Evolutionary conservation across 1,284 basidiomycete genomes (phyloP).

Genomic region (Ceratobasidium sp.): DNA sequence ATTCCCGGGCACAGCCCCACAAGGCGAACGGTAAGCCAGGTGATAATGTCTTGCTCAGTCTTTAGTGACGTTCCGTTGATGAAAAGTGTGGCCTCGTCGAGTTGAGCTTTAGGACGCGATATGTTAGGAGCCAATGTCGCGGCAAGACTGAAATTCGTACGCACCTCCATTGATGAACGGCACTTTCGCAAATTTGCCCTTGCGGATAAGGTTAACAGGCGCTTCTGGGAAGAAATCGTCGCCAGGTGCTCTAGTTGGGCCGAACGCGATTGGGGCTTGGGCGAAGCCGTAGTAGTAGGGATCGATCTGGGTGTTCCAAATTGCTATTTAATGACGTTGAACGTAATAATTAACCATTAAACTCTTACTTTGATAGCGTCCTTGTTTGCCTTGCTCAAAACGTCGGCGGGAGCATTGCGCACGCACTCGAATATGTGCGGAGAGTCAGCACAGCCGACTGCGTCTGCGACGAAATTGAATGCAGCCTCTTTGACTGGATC

Average conservation of each 20-base stretch:
- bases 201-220: conserved; percentile 46
- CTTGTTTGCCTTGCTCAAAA: background rate
- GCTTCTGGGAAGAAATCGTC: conserved; percentile 48
- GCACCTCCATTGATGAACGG: conserved; percentile 54
- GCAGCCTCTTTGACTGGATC: background rate
- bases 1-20: background rate
- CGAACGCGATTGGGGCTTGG: background rate
- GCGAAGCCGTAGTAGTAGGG: background rate
- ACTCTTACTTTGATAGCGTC: background rate
- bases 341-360: too few species aligned
- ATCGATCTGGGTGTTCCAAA: background rate
- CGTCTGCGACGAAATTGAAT: background rate
- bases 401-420: conserved; percentile 5
- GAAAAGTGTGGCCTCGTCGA: conserved; percentile 42
- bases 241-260: conserved; percentile 4
- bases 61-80: background rate
- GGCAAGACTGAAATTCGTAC: conserved; percentile 50
- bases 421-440: conserved; percentile 7
- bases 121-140: conserved; percentile 34
- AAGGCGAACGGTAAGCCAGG: conserved; percentile 10
- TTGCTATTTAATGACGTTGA: background rate
- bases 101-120: background rate
- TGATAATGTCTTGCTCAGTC: conserved; percentile 16
- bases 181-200: conserved; percentile 51
- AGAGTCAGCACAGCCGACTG: background rate